phyloP scores from a whole-genome alignment of 1,284 basidiomycete genomes.

The Pyrrhoderma lamaoense region DNA sequence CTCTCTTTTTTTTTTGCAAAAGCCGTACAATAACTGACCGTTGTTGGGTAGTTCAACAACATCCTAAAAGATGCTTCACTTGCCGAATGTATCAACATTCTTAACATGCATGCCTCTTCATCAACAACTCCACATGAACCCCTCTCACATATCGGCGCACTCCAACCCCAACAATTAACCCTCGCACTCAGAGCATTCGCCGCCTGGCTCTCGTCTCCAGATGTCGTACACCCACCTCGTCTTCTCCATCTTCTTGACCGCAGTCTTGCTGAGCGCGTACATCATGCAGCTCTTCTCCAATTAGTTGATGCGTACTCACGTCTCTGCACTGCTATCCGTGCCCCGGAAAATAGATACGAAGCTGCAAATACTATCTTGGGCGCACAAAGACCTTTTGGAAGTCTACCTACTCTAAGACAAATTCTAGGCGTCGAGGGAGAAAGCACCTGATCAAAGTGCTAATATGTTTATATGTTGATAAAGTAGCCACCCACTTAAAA shows the following conservation, averaged over 20 bases:
- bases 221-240: slow-evolving; percentile 72
- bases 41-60: slow-evolving; percentile 50
- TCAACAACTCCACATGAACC: slow-evolving; percentile 37
- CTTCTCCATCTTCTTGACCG: slow-evolving; percentile 67
- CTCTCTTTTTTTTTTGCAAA: slow-evolving; percentile 4
- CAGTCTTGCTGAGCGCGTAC: slow-evolving; percentile 59
- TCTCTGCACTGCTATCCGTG: slow-evolving; percentile 69
- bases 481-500: too few relatives aligned
- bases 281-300: slow-evolving; percentile 63
- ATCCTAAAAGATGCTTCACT: slow-evolving; percentile 74
- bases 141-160: slow-evolving; percentile 54
- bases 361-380: slow-evolving; percentile 81
- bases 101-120: slow-evolving; percentile 28
- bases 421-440: slow-evolving; percentile 61
- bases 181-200: slow-evolving; percentile 53
- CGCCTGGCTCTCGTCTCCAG: slow-evolving; percentile 57
- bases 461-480: too few relatives aligned
- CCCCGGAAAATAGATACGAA: slow-evolving; percentile 76
- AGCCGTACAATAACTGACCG: not conserved
- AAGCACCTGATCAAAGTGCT: not conserved
- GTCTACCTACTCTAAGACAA: slow-evolving; percentile 61
- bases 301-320: slow-evolving; percentile 63
- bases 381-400: slow-evolving; percentile 76
- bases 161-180: slow-evolving; percentile 49
- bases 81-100: slow-evolving; percentile 51